Base-by-base conservation (phyloP, 371 early-diverging fungal genomes). In the Mucor plumbeus region DNA sequence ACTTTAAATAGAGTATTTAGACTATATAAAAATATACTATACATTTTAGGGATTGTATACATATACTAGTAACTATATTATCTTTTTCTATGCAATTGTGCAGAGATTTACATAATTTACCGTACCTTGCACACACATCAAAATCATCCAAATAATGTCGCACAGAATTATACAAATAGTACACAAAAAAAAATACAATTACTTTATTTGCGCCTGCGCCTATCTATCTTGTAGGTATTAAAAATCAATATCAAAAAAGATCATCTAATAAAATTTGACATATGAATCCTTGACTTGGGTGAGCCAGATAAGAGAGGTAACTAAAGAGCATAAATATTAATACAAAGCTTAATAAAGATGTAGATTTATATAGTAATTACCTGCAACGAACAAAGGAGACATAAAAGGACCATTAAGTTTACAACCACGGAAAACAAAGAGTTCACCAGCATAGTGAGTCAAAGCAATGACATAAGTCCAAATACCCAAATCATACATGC, bases 391-490 rank as follows among this genome's bases (percentile, higher is more conserved):
- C 40, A 92, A 69, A 17, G 91, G 92, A 3, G 91, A 88, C 78
- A 87, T 76, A 63, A 87, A 85, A 43, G 87, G 86, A 0, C 84
- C 80, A 50, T 83, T 84, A 60, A 88, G 43, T 75, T 83, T 92
- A 55, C 92, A 91, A 3, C 90, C 91, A 40, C 82, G 75, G 83
- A 88, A 92, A 26, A 91, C 72, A 56, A 92, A 77, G 31, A 90
- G 75, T 78, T 95, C 95, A 39, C 86, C 81, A 54, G 71, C 54
- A 77, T 89, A 95, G 69, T 90, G 89, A 17, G 86, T 70, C 63
- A 87, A 81, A 8, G 92, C 92, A 70, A 92, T 81, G 9, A 83
- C 85, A 71, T 87, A 94, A 10, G 95, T 91, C 85, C 85, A 85
- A 67, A 92, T 81, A 59, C 85, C 78, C 33, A 92, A 71, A 43